Evolutionary conservation across 106 monocot genomes (phyloP), one percentile per base, ranked within the genome.

Genomic region (Narthecium ossifragum): DNA sequence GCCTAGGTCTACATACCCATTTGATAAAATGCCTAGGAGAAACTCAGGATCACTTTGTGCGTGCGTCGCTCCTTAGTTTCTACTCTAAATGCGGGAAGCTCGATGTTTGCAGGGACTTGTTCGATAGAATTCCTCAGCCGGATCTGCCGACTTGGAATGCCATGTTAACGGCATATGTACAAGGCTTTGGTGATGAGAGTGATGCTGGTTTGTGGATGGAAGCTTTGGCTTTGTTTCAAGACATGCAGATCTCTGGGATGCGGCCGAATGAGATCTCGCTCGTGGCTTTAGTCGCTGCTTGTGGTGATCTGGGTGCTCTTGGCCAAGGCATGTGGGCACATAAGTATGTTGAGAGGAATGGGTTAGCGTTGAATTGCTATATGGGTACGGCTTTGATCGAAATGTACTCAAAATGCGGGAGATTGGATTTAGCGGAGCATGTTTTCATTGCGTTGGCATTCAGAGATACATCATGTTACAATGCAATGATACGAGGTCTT

Each of bases 81-180:
- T 79, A 75, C 60, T 61, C 63, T 22, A 45, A 46, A 26, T 51
- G 54, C 26, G 65, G 72, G 15, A 30, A 39, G 5, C 31, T 68
- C 2, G 37, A 13, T 7, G 26, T 45, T 6, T 73, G 65, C 59
- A 61, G 75, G 1, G 15, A 31, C 2, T 31, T 84, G 31, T 84
- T 84, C 49, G 68, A 69, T 27, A 32, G 32, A 21, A 68, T 78
- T 15, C 64, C 43, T 0, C 0, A 60, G 13, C 71, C 71, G 2
- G 78, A 79, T 40, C 38, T 75, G 17, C 53, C 78, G 22, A n/a
- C 68, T 17, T 84, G 84, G 84, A 79, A 75, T 25, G 60, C 57
- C 27, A 31, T 84, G 2, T 31, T 79, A 7, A 7, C 61, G 8
- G 69, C 71, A 3, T 68, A 71, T 33, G 38, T 69, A n/a, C 70